Evolutionary conservation across 2,329 filamentous ascomycete genomes (phyloP).

Genomic region (Penicillium sp.): DNA sequence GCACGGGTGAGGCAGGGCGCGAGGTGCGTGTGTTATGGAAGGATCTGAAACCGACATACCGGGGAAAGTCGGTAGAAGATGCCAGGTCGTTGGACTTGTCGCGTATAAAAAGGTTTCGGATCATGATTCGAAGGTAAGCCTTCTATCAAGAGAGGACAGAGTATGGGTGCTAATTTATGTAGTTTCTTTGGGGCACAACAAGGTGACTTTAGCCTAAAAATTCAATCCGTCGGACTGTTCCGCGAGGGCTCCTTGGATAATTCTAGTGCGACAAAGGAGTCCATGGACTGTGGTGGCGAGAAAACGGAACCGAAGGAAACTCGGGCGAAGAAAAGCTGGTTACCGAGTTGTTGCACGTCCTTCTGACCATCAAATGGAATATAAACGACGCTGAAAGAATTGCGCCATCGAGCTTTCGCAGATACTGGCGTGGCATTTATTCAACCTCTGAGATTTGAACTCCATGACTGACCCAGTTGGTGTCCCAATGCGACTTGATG

Average conservation of each 20-base stretch:
- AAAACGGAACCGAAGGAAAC: not conserved
- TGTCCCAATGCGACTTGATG: not conserved
- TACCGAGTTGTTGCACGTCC: not conserved
- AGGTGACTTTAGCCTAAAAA: slow-evolving; percentile 61
- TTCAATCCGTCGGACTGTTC: slow-evolving; percentile 48
- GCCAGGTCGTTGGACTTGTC: slow-evolving; percentile 57
- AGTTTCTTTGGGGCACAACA: slow-evolving; percentile 75
- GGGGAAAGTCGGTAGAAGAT: slow-evolving; percentile 63
- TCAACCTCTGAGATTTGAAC: not conserved
- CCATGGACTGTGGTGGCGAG: not conserved
- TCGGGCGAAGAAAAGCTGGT: not conserved
- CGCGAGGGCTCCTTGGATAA: slow-evolving; percentile 14
- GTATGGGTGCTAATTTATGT: slow-evolving; percentile 7
- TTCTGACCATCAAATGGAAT: not conserved
- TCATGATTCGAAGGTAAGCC: slow-evolving; percentile 77
- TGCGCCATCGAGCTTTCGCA: not conserved
- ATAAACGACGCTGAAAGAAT: not conserved
- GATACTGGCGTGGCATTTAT: not conserved
- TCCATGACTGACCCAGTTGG: not conserved
- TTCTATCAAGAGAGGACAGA: not conserved
- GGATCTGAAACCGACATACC: slow-evolving; percentile 68
- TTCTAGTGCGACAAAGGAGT: not conserved
- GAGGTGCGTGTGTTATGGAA: slow-evolving; percentile 60
- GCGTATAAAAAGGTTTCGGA: slow-evolving; percentile 63
- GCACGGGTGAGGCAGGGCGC: slow-evolving; percentile 23